Base-by-base conservation (phyloP, 495 filamentous ascomycete genomes). In the Neohortaea acidophila region DNA sequence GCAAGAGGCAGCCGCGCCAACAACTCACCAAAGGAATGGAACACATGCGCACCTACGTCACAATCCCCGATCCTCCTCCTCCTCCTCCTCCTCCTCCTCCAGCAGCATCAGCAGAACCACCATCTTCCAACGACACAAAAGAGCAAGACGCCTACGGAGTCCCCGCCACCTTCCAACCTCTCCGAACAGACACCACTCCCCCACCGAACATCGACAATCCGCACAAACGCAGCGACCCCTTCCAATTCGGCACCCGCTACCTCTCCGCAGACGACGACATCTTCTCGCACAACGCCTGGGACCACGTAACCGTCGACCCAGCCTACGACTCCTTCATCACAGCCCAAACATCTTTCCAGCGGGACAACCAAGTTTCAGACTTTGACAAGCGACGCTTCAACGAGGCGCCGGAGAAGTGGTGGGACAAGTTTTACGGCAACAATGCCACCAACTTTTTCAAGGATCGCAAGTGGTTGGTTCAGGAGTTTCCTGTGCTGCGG, bases 381-480 rank as follows among this genome's bases (percentile, higher is more conserved):
- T 93, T 83, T 60, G 85, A 96, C 59, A 79, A 78, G 50, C 64
- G 71, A 70, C 59, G 60, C 64, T 93, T 94, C 71, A 94, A 94
- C 57, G 59, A 62, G 21, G 73, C 89, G 41, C 89, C 89, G 3
- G 84, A 77, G 8, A 92, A 81, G 58, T 94, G 84, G 81, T 96
- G 87, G 87, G 83, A 96, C 51, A 64, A 75, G 28, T 97, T 97
- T 63, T 97, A 97, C 63, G 78, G 79, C 56, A 86, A 93, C 59
- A 94, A 97, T 60, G 80, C 77, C 4, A 68, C 73, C 38, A 94
- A 94, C 55, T 97, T 97, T 64, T 97, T 97, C 76, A 96, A 97
- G 61, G 77, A 97, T 51, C 76, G 89, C 33, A 94, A 94, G 56
- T 97, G 89, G 89, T 61, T 97, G 24, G 74, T 73, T 28, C 85